These are phyloP conservation scores for Aspergillus hancockii DNA, from an alignment of 495 filamentous ascomycete species.

Conservation along the genomic window DNA sequence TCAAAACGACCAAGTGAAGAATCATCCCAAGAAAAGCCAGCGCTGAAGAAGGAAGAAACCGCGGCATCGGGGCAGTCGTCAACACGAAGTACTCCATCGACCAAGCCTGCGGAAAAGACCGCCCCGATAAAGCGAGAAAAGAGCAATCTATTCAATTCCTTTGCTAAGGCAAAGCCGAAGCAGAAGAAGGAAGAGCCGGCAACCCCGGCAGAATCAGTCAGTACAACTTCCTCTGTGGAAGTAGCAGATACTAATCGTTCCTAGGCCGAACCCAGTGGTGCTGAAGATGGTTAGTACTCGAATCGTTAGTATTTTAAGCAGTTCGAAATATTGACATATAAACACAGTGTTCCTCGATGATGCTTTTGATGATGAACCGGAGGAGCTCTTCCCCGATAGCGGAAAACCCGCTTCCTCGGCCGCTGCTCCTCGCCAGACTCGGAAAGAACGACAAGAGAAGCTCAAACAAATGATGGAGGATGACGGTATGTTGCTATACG, in stretches of 20 bases:
- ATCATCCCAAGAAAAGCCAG: slow-evolving; percentile 24
- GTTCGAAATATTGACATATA: slow-evolving; percentile 19
- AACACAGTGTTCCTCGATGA: slow-evolving; percentile 46
- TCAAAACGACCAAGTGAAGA: slow-evolving; percentile 36
- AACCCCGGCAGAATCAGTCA: slow-evolving; percentile 43
- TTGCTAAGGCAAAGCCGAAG: slow-evolving; percentile 75
- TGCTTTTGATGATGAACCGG: slow-evolving; percentile 74
- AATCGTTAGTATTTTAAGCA: not conserved
- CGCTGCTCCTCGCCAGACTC: slow-evolving; percentile 49
- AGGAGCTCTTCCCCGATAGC: slow-evolving; percentile 56
- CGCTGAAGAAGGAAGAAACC: slow-evolving; percentile 32
- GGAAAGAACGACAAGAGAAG: slow-evolving; percentile 70
- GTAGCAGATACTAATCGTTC: slow-evolving; percentile 18
- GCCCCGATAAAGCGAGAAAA: slow-evolving; percentile 59
- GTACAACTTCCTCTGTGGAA: slow-evolving; percentile 14
- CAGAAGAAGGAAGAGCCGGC: slow-evolving; percentile 53
- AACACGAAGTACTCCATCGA: slow-evolving; percentile 26
- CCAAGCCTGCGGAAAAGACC: slow-evolving; percentile 38
- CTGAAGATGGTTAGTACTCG: slow-evolving; percentile 55
- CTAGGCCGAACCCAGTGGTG: slow-evolving; percentile 29
- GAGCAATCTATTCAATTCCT: slow-evolving; percentile 76
- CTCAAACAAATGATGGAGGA: slow-evolving; percentile 88
- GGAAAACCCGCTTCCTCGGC: slow-evolving; percentile 35
- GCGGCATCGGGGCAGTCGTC: slow-evolving; percentile 28
- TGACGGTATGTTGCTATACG: slow-evolving; percentile 51